A percentile compares a stretch with the other conserved stretches of the same genome.
Evolutionary conservation across 257 asterid genomes (phyloP).

Genomic region (Agastache rugosa): DNA sequence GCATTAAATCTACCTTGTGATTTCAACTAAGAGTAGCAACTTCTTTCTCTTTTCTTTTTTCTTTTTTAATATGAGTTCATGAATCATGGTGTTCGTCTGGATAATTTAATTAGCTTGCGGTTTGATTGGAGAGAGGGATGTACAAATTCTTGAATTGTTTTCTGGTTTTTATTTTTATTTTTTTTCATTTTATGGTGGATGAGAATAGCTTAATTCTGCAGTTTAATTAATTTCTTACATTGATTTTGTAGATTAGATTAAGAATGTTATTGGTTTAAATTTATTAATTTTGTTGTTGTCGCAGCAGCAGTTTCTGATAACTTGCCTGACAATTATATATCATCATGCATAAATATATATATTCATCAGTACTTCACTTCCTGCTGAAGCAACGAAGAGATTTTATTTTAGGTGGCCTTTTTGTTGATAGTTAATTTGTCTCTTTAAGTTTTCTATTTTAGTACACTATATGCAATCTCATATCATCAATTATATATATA

Average conservation of each 20-base stretch:
- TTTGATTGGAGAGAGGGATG: slow-evolving; percentile 47
- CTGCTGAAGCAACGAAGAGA: slow-evolving; percentile 40
- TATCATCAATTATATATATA: not conserved
- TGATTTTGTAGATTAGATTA: not conserved
- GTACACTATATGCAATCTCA: slow-evolving; percentile 13
- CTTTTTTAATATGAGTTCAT: slow-evolving; percentile 31
- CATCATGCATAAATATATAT: not conserved
- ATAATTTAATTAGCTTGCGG: slow-evolving; percentile 15
- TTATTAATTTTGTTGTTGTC: slow-evolving; percentile 34
- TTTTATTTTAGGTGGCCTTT: slow-evolving; percentile 28
- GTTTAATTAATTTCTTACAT: not conserved
- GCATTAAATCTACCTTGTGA: slow-evolving; percentile 18
- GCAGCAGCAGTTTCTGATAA: slow-evolving; percentile 25
- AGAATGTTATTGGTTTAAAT: slow-evolving; percentile 1
- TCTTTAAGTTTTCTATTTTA: slow-evolving; percentile 29
- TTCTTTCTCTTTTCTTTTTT: not conserved
- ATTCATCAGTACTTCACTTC: slow-evolving; percentile 42
- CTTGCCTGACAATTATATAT: slow-evolving; percentile 44
- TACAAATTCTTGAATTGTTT: slow-evolving; percentile 59
- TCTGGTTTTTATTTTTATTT: slow-evolving; percentile 24
- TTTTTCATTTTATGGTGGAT: slow-evolving; percentile 16
- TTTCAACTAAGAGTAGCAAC: slow-evolving; percentile 35
- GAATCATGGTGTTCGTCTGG: slow-evolving; percentile 45
- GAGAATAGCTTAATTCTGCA: slow-evolving; percentile 30
- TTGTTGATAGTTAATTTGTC: slow-evolving; percentile 29